A percentile compares a stretch with the other conserved stretches of the same genome.
These are phyloP conservation scores for Gardenia jasminoides DNA, from an alignment of 257 asterid species.

Conservation along the genomic window DNA sequence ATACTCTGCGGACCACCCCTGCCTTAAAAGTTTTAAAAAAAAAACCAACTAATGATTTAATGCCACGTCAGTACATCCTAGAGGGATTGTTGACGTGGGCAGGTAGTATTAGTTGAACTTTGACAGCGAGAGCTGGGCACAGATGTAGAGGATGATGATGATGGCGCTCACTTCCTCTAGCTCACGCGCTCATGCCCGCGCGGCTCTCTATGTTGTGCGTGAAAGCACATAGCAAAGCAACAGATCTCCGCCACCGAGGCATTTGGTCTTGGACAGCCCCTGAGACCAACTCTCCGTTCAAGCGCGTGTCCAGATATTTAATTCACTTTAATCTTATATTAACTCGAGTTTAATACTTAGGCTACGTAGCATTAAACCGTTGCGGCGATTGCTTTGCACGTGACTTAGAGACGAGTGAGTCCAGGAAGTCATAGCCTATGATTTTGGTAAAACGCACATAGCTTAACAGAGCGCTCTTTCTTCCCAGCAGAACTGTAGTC, in stretches of 20 bases:
- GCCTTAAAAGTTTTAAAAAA: background rate
- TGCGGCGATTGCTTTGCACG: background rate
- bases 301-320: background rate
- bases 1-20: background rate
- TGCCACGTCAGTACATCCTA: background rate
- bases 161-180: background rate
- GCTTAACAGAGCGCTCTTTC: background rate
- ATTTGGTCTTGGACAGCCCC: background rate
- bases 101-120: background rate
- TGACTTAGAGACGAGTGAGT: background rate
- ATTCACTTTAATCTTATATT: background rate
- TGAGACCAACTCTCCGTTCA: background rate
- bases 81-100: background rate
- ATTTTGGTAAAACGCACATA: background rate
- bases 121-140: background rate
- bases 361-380: too few species aligned
- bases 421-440: background rate
- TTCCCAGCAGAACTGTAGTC: slow-evolving; percentile 2
- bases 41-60: background rate
- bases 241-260: background rate
- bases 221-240: background rate
- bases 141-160: slow-evolving; percentile 11
- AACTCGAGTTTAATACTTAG: background rate
- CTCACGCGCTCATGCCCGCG: slow-evolving; percentile 10
- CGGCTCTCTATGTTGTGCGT: background rate